Evolutionary conservation across 2,329 filamentous ascomycete genomes (phyloP).

Genomic region (Penicillium digitatum): DNA sequence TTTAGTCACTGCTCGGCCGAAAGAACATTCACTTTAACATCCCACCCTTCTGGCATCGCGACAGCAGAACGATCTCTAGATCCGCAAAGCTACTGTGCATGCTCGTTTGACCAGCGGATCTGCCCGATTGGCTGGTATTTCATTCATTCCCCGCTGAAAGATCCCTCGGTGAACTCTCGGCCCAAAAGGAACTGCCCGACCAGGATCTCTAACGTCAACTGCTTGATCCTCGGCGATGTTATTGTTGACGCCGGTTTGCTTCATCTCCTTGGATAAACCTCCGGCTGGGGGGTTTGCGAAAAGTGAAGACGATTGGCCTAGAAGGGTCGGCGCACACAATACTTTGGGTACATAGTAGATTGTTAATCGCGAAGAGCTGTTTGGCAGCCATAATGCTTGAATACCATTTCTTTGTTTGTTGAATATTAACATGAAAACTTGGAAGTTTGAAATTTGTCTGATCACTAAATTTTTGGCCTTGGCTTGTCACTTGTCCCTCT

Average conservation of each 20-base stretch:
- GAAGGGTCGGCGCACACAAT: not conserved
- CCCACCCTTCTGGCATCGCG: not conserved
- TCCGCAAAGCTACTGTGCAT: not conserved
- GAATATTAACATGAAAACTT: not conserved
- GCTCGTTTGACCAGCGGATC: not conserved
- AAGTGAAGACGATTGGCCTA: conserved; percentile 8
- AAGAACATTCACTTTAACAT: not conserved
- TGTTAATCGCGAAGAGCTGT: no score
- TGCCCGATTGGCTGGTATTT: conserved; percentile 14
- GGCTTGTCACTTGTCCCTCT: not conserved
- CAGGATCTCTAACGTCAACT: conserved; percentile 17
- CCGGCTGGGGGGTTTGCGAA: conserved; percentile 19
- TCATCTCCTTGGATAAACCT: conserved; percentile 21
- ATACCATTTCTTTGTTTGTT: not conserved
- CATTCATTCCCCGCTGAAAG: conserved; percentile 17
- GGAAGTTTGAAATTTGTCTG: not conserved
- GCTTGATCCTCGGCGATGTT: conserved; percentile 6
- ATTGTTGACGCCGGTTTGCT: not conserved
- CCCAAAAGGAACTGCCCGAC: conserved; percentile 23
- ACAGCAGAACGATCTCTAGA: not conserved
- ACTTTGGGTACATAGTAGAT: not conserved
- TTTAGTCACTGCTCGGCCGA: not conserved
- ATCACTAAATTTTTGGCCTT: not conserved
- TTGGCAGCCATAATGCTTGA: no score
- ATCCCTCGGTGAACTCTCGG: conserved; percentile 25